phyloP scores from a whole-genome alignment of 1,139 yeast species.

The Pichia sp. region DNA sequence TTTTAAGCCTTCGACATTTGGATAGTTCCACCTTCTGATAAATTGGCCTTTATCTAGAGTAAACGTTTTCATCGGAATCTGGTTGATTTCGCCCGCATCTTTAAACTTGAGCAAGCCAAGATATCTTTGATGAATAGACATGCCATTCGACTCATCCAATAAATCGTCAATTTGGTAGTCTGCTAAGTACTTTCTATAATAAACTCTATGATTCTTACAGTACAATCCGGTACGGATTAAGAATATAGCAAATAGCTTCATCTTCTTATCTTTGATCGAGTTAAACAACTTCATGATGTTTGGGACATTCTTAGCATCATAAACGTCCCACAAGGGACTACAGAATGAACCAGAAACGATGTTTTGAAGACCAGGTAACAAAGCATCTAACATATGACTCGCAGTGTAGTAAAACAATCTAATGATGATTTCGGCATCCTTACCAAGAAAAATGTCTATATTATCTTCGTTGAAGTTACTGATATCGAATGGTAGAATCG shows the following conservation, averaged over 20 bases:
- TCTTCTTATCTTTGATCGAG: not conserved
- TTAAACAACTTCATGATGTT: not conserved
- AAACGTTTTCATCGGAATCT: constrained; percentile 5
- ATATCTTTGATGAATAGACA: no score
- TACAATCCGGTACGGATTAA: not conserved
- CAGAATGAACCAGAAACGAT: not conserved
- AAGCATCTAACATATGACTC: not conserved
- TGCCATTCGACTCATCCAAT: no score
- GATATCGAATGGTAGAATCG: constrained; percentile 16
- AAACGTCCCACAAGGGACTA: not conserved
- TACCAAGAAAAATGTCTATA: not conserved
- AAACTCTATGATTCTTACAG: not conserved
- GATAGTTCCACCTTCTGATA: not conserved
- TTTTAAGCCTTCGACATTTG: not conserved
- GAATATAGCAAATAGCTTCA: not conserved
- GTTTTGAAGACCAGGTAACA: not conserved
- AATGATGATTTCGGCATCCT: constrained; percentile 9
- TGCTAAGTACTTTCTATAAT: not conserved
- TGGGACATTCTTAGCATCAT: not conserved
- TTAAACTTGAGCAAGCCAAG: not conserved
- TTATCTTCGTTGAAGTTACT: not conserved
- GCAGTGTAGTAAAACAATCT: not conserved
- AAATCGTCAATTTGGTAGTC: no score
- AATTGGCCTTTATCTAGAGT: constrained; percentile 7
- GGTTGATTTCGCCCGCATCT: constrained; percentile 1